Percentiles rank a stretch among this genome's conserved stretches.
These are phyloP conservation scores for Metschnikowia anglica DNA, from an alignment of 805 yeast species.

Conservation along the genomic window DNA sequence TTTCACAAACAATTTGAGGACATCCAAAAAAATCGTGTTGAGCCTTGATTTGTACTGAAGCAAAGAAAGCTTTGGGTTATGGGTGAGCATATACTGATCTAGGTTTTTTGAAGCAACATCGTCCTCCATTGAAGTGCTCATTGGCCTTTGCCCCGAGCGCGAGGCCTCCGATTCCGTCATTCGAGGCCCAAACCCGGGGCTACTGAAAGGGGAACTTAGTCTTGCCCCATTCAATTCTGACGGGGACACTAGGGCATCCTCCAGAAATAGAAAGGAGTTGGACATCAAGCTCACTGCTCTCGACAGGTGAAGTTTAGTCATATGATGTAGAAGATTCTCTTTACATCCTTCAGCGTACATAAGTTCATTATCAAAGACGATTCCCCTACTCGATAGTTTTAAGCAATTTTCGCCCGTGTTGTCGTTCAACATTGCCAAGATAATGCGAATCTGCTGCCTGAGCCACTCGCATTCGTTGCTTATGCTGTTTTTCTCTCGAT, in stretches of 20 bases:
- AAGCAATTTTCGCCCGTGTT: slow-evolving; percentile 28
- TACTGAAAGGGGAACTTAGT: slow-evolving; percentile 6
- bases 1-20: slow-evolving; percentile 32
- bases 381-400: slow-evolving; percentile 25
- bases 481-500: slow-evolving; percentile 35
- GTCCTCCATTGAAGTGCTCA: not conserved
- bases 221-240: not conserved
- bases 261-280: slow-evolving; percentile 2
- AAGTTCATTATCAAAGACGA: slow-evolving; percentile 30
- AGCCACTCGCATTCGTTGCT: slow-evolving; percentile 47
- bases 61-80: slow-evolving; percentile 31
- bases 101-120: not conserved
- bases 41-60: slow-evolving; percentile 32
- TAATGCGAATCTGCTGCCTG: slow-evolving; percentile 41
- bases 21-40: slow-evolving; percentile 37
- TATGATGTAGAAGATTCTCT: slow-evolving; percentile 25
- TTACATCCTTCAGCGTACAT: slow-evolving; percentile 32
- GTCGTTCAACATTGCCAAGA: slow-evolving; percentile 42
- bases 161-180: not conserved
- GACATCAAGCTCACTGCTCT: not conserved
- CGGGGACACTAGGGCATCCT: slow-evolving; percentile 1
- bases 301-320: slow-evolving; percentile 9
- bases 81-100: slow-evolving; percentile 25
- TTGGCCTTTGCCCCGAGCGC: not conserved
- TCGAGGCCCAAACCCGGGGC: not conserved